phyloP scores from a whole-genome alignment of 441 rosid genomes.

The Hypseocharis bilobata region DNA sequence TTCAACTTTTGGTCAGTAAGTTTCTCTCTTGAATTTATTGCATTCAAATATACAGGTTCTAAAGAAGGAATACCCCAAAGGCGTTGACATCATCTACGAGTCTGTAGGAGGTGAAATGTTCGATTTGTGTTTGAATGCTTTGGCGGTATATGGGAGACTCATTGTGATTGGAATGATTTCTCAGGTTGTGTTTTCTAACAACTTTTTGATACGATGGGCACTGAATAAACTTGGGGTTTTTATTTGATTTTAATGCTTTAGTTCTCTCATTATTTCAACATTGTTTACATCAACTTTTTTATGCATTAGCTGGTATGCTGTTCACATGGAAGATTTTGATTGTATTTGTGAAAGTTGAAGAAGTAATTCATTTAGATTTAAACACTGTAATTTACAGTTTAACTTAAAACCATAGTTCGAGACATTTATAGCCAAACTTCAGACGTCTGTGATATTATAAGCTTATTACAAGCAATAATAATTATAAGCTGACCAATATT shows the following conservation, averaged over 20 bases:
- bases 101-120: constrained; percentile 96
- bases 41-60: constrained; percentile 45
- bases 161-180: constrained; percentile 96
- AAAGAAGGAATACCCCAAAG: constrained; percentile 72
- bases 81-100: constrained; percentile 75
- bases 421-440: neutral
- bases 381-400: neutral
- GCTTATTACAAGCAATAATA: neutral
- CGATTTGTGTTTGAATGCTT: constrained; percentile 70
- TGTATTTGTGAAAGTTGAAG: neutral
- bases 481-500: neutral
- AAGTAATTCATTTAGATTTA: neutral
- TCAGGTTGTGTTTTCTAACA: constrained; percentile 43
- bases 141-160: constrained; percentile 72
- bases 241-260: neutral
- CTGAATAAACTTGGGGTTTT: neutral
- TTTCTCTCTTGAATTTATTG: neutral
- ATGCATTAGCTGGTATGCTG: neutral
- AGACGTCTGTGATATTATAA: neutral
- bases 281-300: neutral
- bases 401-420: too few relatives aligned
- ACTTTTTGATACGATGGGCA: constrained; percentile 4
- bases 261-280: neutral
- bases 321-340: neutral
- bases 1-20: neutral